Evolutionary conservation across 345 rosid genomes (phyloP).

Genomic region (Citrus unshiu): DNA sequence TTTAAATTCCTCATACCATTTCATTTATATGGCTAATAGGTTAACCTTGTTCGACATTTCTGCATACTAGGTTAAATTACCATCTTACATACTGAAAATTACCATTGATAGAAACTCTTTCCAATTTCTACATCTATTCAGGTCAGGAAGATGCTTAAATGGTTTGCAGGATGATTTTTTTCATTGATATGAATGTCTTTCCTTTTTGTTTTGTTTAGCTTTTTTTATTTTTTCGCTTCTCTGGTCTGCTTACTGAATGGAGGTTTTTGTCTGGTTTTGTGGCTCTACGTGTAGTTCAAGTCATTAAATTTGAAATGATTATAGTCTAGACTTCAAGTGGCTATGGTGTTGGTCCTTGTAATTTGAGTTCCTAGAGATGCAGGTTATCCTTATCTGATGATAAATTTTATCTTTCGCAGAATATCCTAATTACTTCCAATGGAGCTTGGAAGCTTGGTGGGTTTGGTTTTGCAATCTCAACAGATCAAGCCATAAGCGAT

Average conservation of each 20-base stretch:
- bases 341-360: not conserved
- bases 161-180: not conserved
- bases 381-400: not conserved
- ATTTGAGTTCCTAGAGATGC: not conserved
- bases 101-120: not conserved
- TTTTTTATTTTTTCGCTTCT: too few species aligned
- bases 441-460: conserved; percentile 99
- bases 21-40: not conserved
- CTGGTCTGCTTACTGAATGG: not conserved
- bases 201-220: not conserved
- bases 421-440: conserved; percentile 74
- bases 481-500: conserved; percentile 56
- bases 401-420: conserved; percentile 44
- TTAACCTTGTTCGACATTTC: not conserved
- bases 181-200: not conserved
- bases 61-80: not conserved
- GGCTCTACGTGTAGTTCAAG: not conserved
- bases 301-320: not conserved
- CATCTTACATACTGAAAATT: not conserved
- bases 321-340: not conserved
- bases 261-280: not conserved
- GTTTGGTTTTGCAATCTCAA: conserved; percentile 78
- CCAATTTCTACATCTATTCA: not conserved
- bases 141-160: not conserved
- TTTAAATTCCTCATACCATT: not conserved